Conservation (phyloP, 495 filamentous ascomycete genomes). For the Astrothelium macrocarpum region DNA sequence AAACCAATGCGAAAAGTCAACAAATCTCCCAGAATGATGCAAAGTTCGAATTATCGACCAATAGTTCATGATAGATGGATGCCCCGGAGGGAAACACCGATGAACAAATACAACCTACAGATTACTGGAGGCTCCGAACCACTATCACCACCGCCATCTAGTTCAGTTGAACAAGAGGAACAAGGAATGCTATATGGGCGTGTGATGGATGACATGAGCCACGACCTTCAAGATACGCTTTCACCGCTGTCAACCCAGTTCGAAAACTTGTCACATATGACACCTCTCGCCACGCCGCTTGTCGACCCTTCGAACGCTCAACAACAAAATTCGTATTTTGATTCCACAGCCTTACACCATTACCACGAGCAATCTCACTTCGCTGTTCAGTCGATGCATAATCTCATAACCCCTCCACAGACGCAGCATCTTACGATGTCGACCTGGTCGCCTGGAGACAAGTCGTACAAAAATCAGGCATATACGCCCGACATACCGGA, state of each 20-base stretch:
- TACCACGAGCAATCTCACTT: neutral
- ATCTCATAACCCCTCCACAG: conserved; percentile 2
- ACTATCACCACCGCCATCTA: conserved; percentile 26
- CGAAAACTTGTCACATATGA: conserved; percentile 17
- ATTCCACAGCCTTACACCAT: neutral
- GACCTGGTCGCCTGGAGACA: neutral
- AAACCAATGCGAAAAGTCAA: conserved; percentile 20
- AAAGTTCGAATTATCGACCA: conserved; percentile 23
- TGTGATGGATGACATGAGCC: conserved; percentile 10
- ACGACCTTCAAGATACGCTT: conserved; percentile 22
- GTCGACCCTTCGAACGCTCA: neutral
- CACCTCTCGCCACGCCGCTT: conserved; percentile 9
- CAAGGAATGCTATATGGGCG: conserved; percentile 17
- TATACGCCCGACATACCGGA: neutral
- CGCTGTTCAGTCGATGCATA: neutral
- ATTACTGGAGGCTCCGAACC: conserved; percentile 17
- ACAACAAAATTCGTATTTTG: neutral
- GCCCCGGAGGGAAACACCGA: conserved; percentile 17
- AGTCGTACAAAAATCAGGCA: neutral
- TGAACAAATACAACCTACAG: conserved; percentile 27
- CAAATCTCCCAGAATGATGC: conserved; percentile 30
- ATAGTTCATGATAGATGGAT: conserved; percentile 26
- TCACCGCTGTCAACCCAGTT: conserved; percentile 21
- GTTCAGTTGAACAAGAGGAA: conserved; percentile 16
- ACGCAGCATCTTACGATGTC: neutral